Evolutionary conservation across 164 flowering plant species (phyloP).

Genomic region (Macadamia integrifolia): DNA sequence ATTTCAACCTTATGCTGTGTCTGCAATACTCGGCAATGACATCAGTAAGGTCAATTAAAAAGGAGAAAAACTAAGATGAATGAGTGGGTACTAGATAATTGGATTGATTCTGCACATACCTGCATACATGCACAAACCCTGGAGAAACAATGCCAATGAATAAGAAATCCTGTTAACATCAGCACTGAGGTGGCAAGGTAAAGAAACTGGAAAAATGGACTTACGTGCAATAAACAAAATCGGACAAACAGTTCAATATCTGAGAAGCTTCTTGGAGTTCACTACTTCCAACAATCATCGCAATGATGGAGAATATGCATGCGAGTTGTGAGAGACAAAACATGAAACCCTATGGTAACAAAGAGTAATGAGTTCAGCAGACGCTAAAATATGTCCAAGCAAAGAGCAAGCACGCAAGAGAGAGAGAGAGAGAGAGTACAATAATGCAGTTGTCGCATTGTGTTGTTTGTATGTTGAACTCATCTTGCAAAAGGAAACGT

Average conservation of each 20-base stretch:
- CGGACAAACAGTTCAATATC: conserved; percentile 37
- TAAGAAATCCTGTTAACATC: background rate
- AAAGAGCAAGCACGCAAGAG: background rate
- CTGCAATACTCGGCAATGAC: conserved; percentile 24
- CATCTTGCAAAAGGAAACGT: conserved; percentile 74
- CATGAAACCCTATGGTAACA: conserved; percentile 53
- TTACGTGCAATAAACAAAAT: conserved; percentile 55
- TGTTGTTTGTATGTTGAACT: conserved; percentile 73
- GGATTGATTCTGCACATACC: conserved; percentile 21
- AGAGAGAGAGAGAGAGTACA: conserved; percentile 26
- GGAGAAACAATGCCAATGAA: conserved; percentile 13
- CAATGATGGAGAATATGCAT: conserved; percentile 51
- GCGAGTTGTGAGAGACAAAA: conserved; percentile 67
- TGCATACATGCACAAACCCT: conserved; percentile 78
- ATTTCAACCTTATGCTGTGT: conserved; percentile 68
- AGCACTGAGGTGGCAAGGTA: background rate
- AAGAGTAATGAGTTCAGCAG: background rate
- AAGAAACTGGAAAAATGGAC: conserved; percentile 3
- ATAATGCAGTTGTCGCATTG: conserved; percentile 77
- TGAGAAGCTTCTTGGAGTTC: conserved; percentile 45
- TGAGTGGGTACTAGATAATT: background rate
- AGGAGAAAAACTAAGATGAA: background rate
- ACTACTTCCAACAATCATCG: conserved; percentile 41
- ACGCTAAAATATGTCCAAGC: too few species aligned
- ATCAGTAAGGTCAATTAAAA: background rate